Base-by-base conservation (phyloP, 768 basidiomycete species). In the Dioszegia crocea region DNA sequence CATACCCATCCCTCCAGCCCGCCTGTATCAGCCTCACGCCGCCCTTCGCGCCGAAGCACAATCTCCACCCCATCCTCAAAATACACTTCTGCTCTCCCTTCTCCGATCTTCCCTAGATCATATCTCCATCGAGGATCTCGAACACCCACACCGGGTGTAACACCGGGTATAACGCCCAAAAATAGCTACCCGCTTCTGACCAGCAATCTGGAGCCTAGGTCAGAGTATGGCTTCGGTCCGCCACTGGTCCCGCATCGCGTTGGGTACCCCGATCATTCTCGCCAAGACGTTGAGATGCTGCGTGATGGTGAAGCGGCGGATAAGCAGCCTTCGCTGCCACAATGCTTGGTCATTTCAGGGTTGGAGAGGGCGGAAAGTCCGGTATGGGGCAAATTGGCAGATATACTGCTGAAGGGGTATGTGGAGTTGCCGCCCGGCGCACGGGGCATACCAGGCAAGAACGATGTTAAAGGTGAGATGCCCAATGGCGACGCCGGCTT, bases 301-400 rank as follows among this genome's bases (percentile, higher is more conserved):
- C 9, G 14, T 9, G 40, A 43, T 43, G 40, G n/a, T 9, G 14
- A 6, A 8, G 16, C 5, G 40, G 40, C 21, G 9, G 40, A 43
- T 8, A 33, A 17, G 14, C 27, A 48, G 47, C 9, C 19, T 8
- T 8, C 29, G 1, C 8, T 56, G 17, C 61, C 64, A 2, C 54
- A 69, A n/a, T 65, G 62, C 12, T 45, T 73, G 39, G 29, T 73
- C 3, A 24, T 73, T 1, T 61, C 58, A 12, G 71, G 71, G 1
- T 27, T 73, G 31, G 71, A 73, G 44, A 19, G 50, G 9, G 47
- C 60, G 8, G 38, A 52, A 14, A 59, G 52, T 33, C 59, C 71
- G 0, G 58, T 60, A 14, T 57, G 41, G 57, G 60, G 64, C 31
- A 68, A 63, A 26, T 30, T 73, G n/a, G 43, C 54, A 10, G 68